A percentile compares a stretch with the other conserved stretches of the same genome.
phyloP scores from a whole-genome alignment of 1,284 basidiomycete species.

The Ceratobasidium sp. region DNA sequence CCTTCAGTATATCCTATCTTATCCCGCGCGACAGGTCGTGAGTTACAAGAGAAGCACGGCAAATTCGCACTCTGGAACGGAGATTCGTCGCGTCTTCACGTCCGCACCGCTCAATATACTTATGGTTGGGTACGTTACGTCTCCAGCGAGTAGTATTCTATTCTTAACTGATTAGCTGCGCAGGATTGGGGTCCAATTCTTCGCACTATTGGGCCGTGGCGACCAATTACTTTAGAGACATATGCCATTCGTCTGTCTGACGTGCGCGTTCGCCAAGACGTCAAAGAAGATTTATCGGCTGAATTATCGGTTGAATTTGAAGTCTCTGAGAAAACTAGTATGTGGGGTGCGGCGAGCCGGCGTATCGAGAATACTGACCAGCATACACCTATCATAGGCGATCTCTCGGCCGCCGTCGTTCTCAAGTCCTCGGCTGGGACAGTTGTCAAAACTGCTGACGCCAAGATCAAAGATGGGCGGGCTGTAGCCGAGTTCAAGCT shows the following conservation, averaged over 20 bases:
- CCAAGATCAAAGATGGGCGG: constrained; percentile 58
- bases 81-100: constrained; percentile 85
- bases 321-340: constrained; percentile 50
- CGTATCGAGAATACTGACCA: constrained; percentile 5
- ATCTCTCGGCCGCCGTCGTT: constrained; percentile 60
- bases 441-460: constrained; percentile 55
- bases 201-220: constrained; percentile 85
- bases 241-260: constrained; percentile 76
- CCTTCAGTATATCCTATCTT: constrained; percentile 19
- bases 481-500: constrained; percentile 67
- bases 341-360: not conserved
- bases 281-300: constrained; percentile 58
- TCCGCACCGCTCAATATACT: constrained; percentile 91
- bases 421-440: constrained; percentile 66
- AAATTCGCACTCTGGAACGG: constrained; percentile 85
- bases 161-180: constrained; percentile 63
- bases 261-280: constrained; percentile 62
- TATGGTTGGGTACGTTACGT: constrained; percentile 56
- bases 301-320: constrained; percentile 48
- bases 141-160: not conserved
- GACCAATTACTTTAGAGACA: constrained; percentile 76
- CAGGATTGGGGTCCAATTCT: constrained; percentile 90
- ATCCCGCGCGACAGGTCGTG: constrained; percentile 65
- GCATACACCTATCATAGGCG: constrained; percentile 31
- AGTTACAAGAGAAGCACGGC: constrained; percentile 71